Percentiles rank a stretch among this genome's conserved stretches.
These are phyloP conservation scores for Yarrowia sp. DNA, from an alignment of 805 yeast genomes.

Conservation along the genomic window DNA sequence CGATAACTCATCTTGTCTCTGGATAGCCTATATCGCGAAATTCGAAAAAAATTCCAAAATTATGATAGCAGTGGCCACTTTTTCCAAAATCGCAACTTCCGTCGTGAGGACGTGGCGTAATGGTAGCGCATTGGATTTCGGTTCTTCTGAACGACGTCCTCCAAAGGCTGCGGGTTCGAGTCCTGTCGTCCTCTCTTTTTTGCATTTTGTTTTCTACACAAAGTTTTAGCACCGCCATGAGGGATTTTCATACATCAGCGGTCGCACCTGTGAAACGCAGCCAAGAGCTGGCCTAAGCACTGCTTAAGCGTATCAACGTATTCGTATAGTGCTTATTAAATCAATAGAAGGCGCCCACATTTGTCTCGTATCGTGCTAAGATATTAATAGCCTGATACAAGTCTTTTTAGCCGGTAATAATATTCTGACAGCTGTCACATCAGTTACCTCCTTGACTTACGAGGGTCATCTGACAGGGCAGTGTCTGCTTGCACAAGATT, in stretches of 20 bases:
- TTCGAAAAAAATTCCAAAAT: too few species aligned
- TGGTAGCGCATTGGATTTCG: constrained; percentile 19
- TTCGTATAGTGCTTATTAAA: background rate
- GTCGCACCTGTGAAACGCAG: background rate
- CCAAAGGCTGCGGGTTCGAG: constrained; percentile 21
- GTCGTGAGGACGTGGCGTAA: constrained; percentile 10
- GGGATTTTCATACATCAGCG: constrained; percentile 1
- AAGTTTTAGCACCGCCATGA: too few species aligned
- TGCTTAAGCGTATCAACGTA: background rate
- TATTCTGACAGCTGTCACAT: too few species aligned
- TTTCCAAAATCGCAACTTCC: background rate
- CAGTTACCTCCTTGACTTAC: too few species aligned
- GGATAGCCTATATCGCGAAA: too few species aligned
- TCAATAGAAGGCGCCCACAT: too few species aligned
- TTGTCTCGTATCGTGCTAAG: too few species aligned
- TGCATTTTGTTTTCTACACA: too few species aligned
- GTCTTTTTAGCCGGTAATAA: too few species aligned
- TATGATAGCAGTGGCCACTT: background rate
- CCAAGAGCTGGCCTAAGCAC: constrained; percentile 12
- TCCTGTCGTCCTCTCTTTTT: constrained; percentile 18
- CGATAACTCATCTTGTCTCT: too few species aligned
- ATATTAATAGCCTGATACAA: too few species aligned
- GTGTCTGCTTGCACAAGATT: background rate
- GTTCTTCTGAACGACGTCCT: constrained; percentile 18
- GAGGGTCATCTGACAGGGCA: background rate